phyloP scores from a whole-genome alignment of 148 eudicot genomes.

The Spergularia bocconei region DNA sequence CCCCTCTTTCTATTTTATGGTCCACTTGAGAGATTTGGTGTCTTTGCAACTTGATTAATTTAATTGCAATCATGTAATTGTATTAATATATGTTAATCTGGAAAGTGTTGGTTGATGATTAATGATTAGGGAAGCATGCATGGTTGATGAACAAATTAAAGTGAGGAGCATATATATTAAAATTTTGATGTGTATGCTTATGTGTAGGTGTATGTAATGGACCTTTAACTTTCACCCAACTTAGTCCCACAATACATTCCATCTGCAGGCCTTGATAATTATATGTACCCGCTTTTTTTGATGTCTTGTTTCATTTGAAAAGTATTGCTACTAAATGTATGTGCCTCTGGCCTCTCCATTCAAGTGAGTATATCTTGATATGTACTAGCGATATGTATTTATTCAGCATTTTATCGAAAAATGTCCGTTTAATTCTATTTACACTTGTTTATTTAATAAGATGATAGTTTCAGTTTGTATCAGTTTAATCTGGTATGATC shows the following conservation, averaged over 20 bases:
- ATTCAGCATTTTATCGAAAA: too few relatives aligned
- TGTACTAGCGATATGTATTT: too few relatives aligned
- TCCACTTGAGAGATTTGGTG: not conserved
- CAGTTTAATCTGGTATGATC: too few relatives aligned
- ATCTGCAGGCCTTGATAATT: conserved; percentile 24
- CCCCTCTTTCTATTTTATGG: not conserved
- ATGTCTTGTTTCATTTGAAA: not conserved
- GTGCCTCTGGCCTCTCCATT: too few relatives aligned
- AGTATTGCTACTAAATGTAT: not conserved
- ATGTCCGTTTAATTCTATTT: too few relatives aligned
- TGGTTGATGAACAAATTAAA: conserved; percentile 11
- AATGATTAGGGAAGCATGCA: conserved; percentile 16
- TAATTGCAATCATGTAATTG: not conserved
- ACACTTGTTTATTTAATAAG: too few relatives aligned
- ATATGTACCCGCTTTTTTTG: conserved; percentile 20
- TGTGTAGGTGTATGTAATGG: not conserved
- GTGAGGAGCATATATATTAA: not conserved
- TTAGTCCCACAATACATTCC: conserved; percentile 18
- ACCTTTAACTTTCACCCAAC: conserved; percentile 16
- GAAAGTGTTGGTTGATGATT: conserved; percentile 1
- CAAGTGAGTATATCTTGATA: too few relatives aligned
- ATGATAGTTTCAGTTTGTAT: too few relatives aligned
- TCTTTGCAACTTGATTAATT: not conserved
- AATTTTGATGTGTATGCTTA: conserved; percentile 7
- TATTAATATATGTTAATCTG: not conserved